These are phyloP conservation scores for Cystobasidium slooffiae DNA, from an alignment of 1,284 basidiomycete genomes.

Conservation along the genomic window DNA sequence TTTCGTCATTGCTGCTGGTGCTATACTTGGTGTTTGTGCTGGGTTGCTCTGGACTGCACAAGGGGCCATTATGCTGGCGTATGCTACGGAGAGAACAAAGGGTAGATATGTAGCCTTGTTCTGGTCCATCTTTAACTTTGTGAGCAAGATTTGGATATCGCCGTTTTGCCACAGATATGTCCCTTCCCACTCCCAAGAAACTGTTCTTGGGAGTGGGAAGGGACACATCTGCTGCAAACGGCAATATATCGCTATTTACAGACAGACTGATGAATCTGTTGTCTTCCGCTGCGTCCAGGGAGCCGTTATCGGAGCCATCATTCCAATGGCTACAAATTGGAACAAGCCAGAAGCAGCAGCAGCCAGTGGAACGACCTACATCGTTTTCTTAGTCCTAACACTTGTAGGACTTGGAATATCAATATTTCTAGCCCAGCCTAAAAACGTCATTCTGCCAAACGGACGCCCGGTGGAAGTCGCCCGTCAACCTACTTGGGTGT, in stretches of 20 bases:
- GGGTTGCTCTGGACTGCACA: slow-evolving; percentile 85
- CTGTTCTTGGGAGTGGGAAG: too few species aligned
- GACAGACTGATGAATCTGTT: neutral
- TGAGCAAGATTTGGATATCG: neutral
- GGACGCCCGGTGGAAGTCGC: slow-evolving; percentile 50
- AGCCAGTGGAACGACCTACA: slow-evolving; percentile 47
- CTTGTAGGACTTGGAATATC: slow-evolving; percentile 44
- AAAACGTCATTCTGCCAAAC: slow-evolving; percentile 49
- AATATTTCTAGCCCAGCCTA: slow-evolving; percentile 42
- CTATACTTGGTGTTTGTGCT: slow-evolving; percentile 79
- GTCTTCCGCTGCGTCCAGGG: neutral
- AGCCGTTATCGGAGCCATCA: slow-evolving; percentile 64
- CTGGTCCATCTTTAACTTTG: slow-evolving; percentile 73
- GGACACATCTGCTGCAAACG: too few species aligned
- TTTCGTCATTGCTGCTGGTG: slow-evolving; percentile 76
- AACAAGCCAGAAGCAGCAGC: slow-evolving; percentile 26
- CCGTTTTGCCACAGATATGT: neutral
- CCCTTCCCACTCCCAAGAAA: too few species aligned
- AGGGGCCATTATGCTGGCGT: slow-evolving; percentile 79
- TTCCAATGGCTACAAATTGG: slow-evolving; percentile 57
- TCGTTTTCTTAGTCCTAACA: slow-evolving; percentile 49
- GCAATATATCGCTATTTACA: neutral
- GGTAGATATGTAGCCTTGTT: slow-evolving; percentile 74
- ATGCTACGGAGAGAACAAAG: slow-evolving; percentile 72
- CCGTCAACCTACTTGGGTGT: slow-evolving; percentile 51